These are phyloP conservation scores for Tetrapisispora arboricola DNA, from an alignment of 805 yeast species.

Conservation along the genomic window DNA sequence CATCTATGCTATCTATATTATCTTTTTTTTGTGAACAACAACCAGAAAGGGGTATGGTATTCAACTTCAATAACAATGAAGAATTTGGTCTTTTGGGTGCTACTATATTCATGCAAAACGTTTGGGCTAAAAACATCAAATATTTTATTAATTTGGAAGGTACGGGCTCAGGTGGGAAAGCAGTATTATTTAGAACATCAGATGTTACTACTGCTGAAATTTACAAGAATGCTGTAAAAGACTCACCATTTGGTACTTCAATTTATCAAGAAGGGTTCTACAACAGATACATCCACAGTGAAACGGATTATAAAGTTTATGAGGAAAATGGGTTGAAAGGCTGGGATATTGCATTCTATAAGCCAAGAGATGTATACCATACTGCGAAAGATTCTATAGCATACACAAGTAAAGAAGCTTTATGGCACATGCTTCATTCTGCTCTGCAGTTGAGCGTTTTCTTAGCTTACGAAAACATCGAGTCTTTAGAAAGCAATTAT, in stretches of 20 bases:
- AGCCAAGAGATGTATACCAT: slow-evolving; percentile 77
- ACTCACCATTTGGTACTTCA: slow-evolving; percentile 66
- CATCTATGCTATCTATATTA: slow-evolving; percentile 63
- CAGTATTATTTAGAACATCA: slow-evolving; percentile 74
- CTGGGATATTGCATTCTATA: slow-evolving; percentile 80
- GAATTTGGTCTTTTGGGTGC: slow-evolving; percentile 87
- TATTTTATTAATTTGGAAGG: slow-evolving; percentile 82
- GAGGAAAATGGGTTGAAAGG: slow-evolving; percentile 63
- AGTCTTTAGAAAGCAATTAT: slow-evolving; percentile 20
- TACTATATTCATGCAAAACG: slow-evolving; percentile 56
- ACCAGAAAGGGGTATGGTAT: slow-evolving; percentile 63
- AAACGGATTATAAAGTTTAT: slow-evolving; percentile 79
- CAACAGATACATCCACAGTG: slow-evolving; percentile 58
- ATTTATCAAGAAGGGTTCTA: slow-evolving; percentile 79
- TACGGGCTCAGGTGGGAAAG: slow-evolving; percentile 84
- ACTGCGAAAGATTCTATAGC: slow-evolving; percentile 62
- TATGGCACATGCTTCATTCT: slow-evolving; percentile 77
- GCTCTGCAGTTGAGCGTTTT: slow-evolving; percentile 49
- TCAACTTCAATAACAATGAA: slow-evolving; percentile 84
- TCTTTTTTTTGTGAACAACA: slow-evolving; percentile 34
- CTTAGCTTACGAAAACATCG: slow-evolving; percentile 30
- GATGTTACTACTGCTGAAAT: slow-evolving; percentile 60
- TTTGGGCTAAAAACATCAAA: slow-evolving; percentile 52
- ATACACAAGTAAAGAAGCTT: slow-evolving; percentile 52
- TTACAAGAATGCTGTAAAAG: slow-evolving; percentile 42